Percentiles rank a stretch among this genome's conserved stretches.
These are phyloP conservation scores for Termitomyces sp. DNA, from an alignment of 768 basidiomycete species.

Conservation along the genomic window DNA sequence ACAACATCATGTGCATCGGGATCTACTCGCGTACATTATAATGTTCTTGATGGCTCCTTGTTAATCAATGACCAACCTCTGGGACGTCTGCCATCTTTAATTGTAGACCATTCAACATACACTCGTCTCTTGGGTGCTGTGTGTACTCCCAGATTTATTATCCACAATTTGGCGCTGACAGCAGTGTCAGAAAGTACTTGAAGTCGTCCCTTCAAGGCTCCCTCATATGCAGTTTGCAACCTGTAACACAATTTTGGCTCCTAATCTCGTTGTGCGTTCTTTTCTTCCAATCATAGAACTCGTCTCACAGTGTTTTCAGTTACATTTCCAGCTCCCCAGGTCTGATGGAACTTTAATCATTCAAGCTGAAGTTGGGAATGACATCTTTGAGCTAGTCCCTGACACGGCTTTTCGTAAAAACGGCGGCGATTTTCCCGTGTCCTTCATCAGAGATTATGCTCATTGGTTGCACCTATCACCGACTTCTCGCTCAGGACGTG, in stretches of 20 bases:
- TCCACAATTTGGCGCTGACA: neutral
- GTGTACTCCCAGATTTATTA: neutral
- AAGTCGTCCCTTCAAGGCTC: neutral
- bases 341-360: constrained; percentile 21
- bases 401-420: constrained; percentile 11
- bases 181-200: neutral
- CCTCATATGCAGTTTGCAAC: neutral
- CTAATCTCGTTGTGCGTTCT: neutral
- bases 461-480: constrained; percentile 28
- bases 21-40: neutral
- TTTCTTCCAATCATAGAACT: neutral
- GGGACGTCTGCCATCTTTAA: neutral
- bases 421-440: constrained; percentile 21
- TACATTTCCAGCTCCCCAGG: constrained; percentile 23
- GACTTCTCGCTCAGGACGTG: constrained; percentile 2
- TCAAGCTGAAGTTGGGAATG: constrained; percentile 15
- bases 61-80: neutral
- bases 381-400: constrained; percentile 28
- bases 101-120: neutral
- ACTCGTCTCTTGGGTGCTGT: neutral
- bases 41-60: neutral
- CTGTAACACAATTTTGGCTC: neutral
- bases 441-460: constrained; percentile 20
- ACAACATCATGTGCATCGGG: neutral
- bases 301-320: constrained; percentile 11